Evolutionary conservation across 139 green algal genomes (phyloP), one percentile per base, ranked within the genome.

Genomic region (Nannochloris sp.): DNA sequence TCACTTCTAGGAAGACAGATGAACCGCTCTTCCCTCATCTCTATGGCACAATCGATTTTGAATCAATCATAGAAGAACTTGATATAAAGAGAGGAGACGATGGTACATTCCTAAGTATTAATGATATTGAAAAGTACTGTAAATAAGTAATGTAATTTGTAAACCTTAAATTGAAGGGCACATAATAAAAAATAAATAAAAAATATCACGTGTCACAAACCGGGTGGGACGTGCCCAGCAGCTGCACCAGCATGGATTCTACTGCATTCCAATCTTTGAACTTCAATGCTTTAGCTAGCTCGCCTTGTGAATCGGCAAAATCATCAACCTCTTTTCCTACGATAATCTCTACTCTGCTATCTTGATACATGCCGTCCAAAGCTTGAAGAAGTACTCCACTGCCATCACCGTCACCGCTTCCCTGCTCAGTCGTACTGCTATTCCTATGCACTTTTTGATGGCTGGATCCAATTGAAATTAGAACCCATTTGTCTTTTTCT

Each of bases 1-100:
- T 62, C 10, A 4, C 32, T 6, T 23, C 38, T 12, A 47, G 67
- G 25, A 48, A 1, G 24, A 27, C 39, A 30, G 45, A 56, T 19
- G 63, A 65, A 38, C 67, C 74, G 30, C 61, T 89, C 5, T 90
- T 89, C 48, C 83, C 83, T 4, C 83, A 90, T 57, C 55, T 90
- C 57, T 87, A 87, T 47, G 81, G 83, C 25, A 78, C 70, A 7
- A 82, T 89, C 2, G 74, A 89, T 39, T 76, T 78, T 56, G 61
- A 33, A 5, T 61, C 71, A 10, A 76, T 89, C 2, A 42, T 29
- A 30, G 36, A 65, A 1, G 65, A 83, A 60, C 68, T 84, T 33
- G 39, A 67, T 4, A 77, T 87, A 15, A 7, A 72, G 27, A 51
- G 71, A 0, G 5, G 8, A 13, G 12, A 35, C 4, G 47, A 65